phyloP scores from a whole-genome alignment of 2,329 filamentous ascomycete species.

The Alternaria novae-zelandiae region DNA sequence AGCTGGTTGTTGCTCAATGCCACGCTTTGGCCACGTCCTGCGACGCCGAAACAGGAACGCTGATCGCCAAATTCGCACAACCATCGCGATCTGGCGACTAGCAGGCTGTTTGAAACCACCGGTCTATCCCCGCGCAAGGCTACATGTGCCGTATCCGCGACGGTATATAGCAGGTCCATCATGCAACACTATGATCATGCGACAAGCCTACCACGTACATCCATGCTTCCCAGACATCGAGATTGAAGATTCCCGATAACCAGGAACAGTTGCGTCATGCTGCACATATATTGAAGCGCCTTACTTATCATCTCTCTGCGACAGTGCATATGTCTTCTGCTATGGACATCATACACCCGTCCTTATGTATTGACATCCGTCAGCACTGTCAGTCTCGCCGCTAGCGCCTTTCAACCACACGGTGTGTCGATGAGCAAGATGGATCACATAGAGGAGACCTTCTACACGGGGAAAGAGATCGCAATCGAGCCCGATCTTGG shows the following conservation, averaged over 20 bases:
- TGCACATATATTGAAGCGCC: neutral
- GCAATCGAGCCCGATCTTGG: conserved; percentile 28
- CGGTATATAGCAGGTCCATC: neutral
- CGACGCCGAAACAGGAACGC: neutral
- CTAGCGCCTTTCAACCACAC: neutral
- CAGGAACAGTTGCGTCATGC: conserved; percentile 4
- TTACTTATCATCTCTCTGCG: neutral
- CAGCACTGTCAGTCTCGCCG: neutral
- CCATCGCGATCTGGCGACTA: conserved; percentile 4
- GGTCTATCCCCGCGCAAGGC: neutral
- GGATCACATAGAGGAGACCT: conserved; percentile 3
- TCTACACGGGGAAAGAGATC: conserved; percentile 16
- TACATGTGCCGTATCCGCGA: neutral
- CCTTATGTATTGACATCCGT: neutral
- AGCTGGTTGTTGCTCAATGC: neutral
- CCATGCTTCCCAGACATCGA: conserved; percentile 4
- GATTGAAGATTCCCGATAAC: neutral
- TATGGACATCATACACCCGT: neutral
- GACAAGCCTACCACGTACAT: conserved; percentile 6
- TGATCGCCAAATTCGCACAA: neutral
- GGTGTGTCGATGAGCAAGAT: neutral
- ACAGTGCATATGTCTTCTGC: neutral
- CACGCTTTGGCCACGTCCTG: neutral
- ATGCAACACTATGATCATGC: conserved; percentile 1
- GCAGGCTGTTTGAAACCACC: neutral